Base-by-base conservation (phyloP, 1,284 basidiomycete genomes). In the Stygiomarasmius scandens region DNA sequence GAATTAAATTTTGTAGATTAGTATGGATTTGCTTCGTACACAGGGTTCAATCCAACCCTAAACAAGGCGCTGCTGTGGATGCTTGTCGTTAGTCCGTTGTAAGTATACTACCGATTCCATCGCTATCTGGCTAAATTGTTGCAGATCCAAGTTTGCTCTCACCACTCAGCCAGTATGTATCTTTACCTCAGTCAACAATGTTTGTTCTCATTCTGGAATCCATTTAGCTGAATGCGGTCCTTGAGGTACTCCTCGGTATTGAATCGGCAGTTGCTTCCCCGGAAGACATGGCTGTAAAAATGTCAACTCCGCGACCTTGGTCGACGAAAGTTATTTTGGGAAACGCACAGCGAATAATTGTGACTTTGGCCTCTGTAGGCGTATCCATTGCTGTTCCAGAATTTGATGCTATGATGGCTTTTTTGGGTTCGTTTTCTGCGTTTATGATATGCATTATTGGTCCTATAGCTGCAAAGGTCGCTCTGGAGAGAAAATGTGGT, bases 381-480 rank as follows among this genome's bases (percentile, higher is more conserved):
- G 84, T 89, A 36, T 94, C 93, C 2, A 87, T 96, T 59, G 70
- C 87, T 57, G 75, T 97, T 43, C 95, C 96, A 1, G 84, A 92
- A 55, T 97, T 98, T 69, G 90, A 90, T 62, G 83, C 87, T 22
- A 83, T 95, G 69, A 96, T 98, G 93, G 91, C 91, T 12, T 93
- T 96, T 41, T 19, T 41, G 16, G 95, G 95, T 3, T 88, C 89
- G 29, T 95, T 95, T 71, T 86, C 90, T 36, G 90, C 93, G 0
- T 96, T 96, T 69, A 75, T 90, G 63, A 84, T 95, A 32, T 92
- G 90, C 64, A 85, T 93, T 47, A 89, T 95, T 64, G 86, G 92
- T 1, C 93, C 93, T 2, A 79, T 94, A 38, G 77, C 78, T 27
- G 85, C 84, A 1, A 86, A 87, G 67, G 73, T 86, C 47, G 81